These are phyloP conservation scores for Pyrenula aspistea DNA, from an alignment of 495 filamentous ascomycete genomes.

Conservation along the genomic window DNA sequence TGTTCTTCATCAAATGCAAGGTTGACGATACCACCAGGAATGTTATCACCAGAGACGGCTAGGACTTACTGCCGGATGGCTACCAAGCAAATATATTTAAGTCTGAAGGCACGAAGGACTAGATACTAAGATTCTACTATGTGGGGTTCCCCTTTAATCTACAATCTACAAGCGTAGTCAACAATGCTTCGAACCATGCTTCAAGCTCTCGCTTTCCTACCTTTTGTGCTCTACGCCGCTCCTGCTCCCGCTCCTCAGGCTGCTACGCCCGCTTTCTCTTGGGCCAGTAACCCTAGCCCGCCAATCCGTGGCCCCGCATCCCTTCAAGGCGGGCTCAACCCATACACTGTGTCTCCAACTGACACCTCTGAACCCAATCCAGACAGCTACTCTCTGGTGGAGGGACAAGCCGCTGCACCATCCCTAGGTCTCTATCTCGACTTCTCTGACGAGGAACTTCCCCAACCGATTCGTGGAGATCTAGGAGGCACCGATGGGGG, in stretches of 20 bases:
- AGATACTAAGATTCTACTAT: too few species aligned
- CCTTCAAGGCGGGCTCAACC: background rate
- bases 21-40: too few species aligned
- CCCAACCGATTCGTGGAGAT: slow-evolving; percentile 44
- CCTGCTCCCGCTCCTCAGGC: background rate
- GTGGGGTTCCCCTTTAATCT: too few species aligned
- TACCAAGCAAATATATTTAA: too few species aligned
- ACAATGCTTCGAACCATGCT: too few species aligned
- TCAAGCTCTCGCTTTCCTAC: too few species aligned
- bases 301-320: background rate
- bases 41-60: too few species aligned
- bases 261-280: background rate
- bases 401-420: slow-evolving; percentile 35
- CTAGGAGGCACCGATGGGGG: slow-evolving; percentile 38
- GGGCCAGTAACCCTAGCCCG: background rate
- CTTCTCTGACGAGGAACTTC: slow-evolving; percentile 36
- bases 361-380: background rate
- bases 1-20: too few species aligned
- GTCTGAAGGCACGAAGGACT: too few species aligned
- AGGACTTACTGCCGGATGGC: too few species aligned
- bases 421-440: slow-evolving; percentile 41
- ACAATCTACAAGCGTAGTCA: too few species aligned
- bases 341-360: background rate
- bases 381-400: slow-evolving; percentile 15
- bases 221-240: too few species aligned